phyloP scores from a whole-genome alignment of 345 rosid species.

The Microcos paniculata region DNA sequence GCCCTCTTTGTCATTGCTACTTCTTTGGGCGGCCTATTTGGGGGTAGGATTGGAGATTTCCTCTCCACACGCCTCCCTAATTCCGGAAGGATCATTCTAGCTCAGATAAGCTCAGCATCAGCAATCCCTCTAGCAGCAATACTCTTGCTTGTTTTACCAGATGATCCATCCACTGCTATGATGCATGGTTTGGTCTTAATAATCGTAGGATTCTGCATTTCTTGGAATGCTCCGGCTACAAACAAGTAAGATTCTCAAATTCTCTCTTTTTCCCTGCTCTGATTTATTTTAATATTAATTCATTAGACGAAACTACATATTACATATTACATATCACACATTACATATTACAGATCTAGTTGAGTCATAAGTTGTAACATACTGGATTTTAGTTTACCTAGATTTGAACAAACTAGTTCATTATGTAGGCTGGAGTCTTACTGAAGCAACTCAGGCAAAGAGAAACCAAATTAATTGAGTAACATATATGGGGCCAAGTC shows the following conservation, averaged over 20 bases:
- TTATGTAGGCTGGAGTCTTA: not conserved
- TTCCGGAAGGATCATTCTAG: constrained; percentile 78
- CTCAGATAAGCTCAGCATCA: constrained; percentile 88
- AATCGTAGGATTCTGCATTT: constrained; percentile 60
- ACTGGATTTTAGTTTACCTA: not conserved
- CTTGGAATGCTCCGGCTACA: constrained; percentile 93
- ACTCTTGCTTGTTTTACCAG: constrained; percentile 67
- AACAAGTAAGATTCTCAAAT: constrained; percentile 55
- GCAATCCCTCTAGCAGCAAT: constrained; percentile 86
- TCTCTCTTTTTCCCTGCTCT: not conserved
- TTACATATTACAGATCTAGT: not conserved
- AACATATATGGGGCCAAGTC: not conserved
- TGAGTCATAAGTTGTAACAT: not conserved
- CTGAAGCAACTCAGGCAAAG: not conserved
- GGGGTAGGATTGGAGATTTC: constrained; percentile 82
- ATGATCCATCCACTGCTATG: constrained; percentile 63
- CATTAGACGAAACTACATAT: not conserved
- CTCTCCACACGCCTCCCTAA: constrained; percentile 63
- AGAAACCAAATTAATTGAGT: not conserved
- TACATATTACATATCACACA: not conserved
- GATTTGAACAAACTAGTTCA: not conserved
- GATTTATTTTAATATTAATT: not conserved
- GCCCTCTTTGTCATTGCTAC: constrained; percentile 60
- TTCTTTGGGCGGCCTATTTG: constrained; percentile 87
- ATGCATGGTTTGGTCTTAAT: constrained; percentile 57